Percentiles rank a stretch among this genome's conserved stretches.
phyloP scores from a whole-genome alignment of 768 basidiomycete species.

The Lactarius tabidus region DNA sequence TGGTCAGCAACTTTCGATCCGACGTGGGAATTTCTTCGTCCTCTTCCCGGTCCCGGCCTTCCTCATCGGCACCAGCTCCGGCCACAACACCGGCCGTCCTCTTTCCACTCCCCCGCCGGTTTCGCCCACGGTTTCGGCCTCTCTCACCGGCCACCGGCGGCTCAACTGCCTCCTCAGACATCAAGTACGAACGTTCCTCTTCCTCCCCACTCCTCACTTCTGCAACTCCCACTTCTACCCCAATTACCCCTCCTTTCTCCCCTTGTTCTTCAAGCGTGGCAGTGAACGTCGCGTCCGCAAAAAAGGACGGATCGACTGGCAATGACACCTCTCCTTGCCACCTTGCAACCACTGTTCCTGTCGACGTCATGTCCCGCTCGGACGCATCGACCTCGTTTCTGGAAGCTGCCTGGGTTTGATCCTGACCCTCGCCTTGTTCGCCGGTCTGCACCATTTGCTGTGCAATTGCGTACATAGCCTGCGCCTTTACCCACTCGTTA shows the following conservation, averaged over 20 bases:
- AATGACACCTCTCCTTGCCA: slow-evolving; percentile 40
- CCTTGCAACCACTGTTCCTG: slow-evolving; percentile 33
- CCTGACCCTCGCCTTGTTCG: slow-evolving; percentile 29
- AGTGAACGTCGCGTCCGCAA: slow-evolving; percentile 51
- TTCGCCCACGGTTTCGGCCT: slow-evolving; percentile 6
- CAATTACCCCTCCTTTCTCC: slow-evolving; percentile 34
- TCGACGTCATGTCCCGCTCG: slow-evolving; percentile 28
- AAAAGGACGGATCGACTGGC: slow-evolving; percentile 50
- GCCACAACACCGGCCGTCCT: background rate
- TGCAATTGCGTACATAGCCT: slow-evolving; percentile 65
- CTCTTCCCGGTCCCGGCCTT: background rate
- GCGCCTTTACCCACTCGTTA: slow-evolving; percentile 42
- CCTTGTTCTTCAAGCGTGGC: slow-evolving; percentile 49
- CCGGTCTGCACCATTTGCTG: slow-evolving; percentile 58
- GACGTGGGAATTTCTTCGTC: slow-evolving; percentile 19
- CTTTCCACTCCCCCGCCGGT: background rate
- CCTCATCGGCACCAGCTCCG: background rate
- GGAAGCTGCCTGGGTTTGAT: slow-evolving; percentile 26
- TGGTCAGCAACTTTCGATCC: slow-evolving; percentile 19
- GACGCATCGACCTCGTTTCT: slow-evolving; percentile 30
- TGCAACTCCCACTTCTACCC: slow-evolving; percentile 31
- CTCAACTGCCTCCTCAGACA: background rate
- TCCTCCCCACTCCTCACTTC: slow-evolving; percentile 19
- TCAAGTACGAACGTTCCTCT: slow-evolving; percentile 3
- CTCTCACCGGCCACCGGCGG: background rate